Evolutionary conservation across 441 rosid genomes (phyloP).

Genomic region (Metrosideros polymorpha): DNA sequence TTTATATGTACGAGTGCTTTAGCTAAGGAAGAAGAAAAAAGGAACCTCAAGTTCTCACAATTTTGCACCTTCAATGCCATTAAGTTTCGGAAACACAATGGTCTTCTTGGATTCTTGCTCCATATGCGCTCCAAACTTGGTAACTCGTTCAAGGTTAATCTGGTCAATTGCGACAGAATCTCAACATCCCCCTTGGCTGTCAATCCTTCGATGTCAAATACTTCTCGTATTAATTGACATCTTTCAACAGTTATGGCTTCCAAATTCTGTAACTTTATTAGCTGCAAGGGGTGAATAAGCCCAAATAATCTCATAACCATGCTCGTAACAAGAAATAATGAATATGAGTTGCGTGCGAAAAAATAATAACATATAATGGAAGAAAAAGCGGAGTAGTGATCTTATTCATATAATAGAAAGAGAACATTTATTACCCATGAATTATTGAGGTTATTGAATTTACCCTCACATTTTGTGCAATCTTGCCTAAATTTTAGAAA

Average conservation of each 20-base stretch:
- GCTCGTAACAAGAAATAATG: rapidly evolving
- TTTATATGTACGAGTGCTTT: background rate
- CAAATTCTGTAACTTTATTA: background rate
- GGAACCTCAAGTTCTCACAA: background rate
- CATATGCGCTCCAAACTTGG: background rate
- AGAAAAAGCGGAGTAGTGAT: background rate
- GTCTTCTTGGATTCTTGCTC: background rate
- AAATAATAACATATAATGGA: rapidly evolving
- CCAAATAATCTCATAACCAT: background rate
- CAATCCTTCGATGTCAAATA: rapidly evolving
- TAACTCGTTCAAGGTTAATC: background rate
- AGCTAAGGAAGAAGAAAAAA: background rate
- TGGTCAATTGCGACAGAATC: rapidly evolving
- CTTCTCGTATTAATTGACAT: background rate
- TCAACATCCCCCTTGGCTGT: rapidly evolving
- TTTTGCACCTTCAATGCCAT: background rate
- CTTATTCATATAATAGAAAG: background rate
- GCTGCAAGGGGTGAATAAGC: rapidly evolving
- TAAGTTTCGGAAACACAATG: rapidly evolving
- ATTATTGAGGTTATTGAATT: background rate
- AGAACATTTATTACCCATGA: no score
- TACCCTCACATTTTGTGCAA: background rate
- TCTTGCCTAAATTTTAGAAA: background rate
- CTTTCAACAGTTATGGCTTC: background rate
- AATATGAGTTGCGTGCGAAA: rapidly evolving